phyloP scores from a whole-genome alignment of 1,284 basidiomycete species.

The Ustilago loliicola region DNA sequence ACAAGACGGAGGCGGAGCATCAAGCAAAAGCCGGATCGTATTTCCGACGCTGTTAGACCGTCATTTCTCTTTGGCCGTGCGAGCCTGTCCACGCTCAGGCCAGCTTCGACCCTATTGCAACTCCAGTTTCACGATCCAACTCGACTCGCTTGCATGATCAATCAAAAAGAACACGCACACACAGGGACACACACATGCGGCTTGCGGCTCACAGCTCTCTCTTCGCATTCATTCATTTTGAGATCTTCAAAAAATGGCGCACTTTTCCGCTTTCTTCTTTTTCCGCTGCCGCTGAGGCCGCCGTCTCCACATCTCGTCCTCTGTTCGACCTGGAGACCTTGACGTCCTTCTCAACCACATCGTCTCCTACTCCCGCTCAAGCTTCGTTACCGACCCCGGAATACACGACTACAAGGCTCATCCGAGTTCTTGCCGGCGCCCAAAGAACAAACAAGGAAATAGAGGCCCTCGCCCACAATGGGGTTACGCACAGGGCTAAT shows the following conservation, averaged over 20 bases:
- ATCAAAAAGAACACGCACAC: neutral
- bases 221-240: neutral
- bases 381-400: neutral
- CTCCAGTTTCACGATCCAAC: neutral
- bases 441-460: neutral
- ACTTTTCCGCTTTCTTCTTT: neutral
- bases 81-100: neutral
- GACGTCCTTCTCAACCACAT: neutral
- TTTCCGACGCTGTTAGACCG: neutral
- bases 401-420: neutral
- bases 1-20: too few species aligned
- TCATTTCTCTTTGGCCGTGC: neutral
- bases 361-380: neutral
- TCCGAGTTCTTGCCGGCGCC: neutral
- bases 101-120: neutral
- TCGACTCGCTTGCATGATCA: conserved; percentile 5
- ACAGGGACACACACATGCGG: neutral
- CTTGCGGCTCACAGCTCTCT: conserved; percentile 1
- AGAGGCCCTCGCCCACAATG: conserved; percentile 26
- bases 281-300: neutral
- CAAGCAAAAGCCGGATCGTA: neutral
- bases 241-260: conserved; percentile 21
- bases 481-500: conserved; percentile 54
- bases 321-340: neutral
- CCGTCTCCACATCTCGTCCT: conserved; percentile 10